Base-by-base conservation (phyloP, 176 grass and related monocot genomes). In the Musa schizocarpa region DNA sequence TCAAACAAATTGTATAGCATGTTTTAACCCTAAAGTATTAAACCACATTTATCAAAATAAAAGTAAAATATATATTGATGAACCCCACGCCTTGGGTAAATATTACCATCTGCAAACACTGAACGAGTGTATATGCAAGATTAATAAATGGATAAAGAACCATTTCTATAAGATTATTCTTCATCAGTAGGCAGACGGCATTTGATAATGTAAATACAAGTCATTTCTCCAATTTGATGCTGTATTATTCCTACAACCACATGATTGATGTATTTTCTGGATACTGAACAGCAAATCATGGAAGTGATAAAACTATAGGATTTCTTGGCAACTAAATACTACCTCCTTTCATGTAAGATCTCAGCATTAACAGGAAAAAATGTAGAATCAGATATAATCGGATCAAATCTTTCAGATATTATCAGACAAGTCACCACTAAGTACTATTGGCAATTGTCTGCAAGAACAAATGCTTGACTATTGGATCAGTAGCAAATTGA, bases 401-500 rank as follows among this genome's bases (percentile, higher is more conserved):
- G 0, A 69, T 50, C 25, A 74, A 76, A 65, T 27, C 34, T 59
- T 19, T 64, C 48, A 48, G 1, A 3, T 59, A 29, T 52, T 88
- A 43, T 43, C 34, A 43, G 34, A 43, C 4, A 43, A 43, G 34
- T 43, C 34, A 43, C 34, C 34, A 43, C 34, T 76, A 88, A 73
- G 53, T 62, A 80, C 58, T 68, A 64, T 77, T 81, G 11, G 89
- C 74, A 72, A 92, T 53, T 23, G 59, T 88, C 79, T 89, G 80
- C 22, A 99, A 52, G 76, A 99, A 99, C 19, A 43, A 71, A 73
- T 75, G 76, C 84, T 88, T 94, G 29, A 85, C 82, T 59, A 70
- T 83, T 14, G 59, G 71, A 74, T 99, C 81, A 0, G 80, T 92
- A 57, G 78, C 79, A 81, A 99, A 99, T 34, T 89, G 83, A 8